Base-by-base conservation (phyloP, 768 basidiomycete genomes). In the Gelatoporia subvermispora region DNA sequence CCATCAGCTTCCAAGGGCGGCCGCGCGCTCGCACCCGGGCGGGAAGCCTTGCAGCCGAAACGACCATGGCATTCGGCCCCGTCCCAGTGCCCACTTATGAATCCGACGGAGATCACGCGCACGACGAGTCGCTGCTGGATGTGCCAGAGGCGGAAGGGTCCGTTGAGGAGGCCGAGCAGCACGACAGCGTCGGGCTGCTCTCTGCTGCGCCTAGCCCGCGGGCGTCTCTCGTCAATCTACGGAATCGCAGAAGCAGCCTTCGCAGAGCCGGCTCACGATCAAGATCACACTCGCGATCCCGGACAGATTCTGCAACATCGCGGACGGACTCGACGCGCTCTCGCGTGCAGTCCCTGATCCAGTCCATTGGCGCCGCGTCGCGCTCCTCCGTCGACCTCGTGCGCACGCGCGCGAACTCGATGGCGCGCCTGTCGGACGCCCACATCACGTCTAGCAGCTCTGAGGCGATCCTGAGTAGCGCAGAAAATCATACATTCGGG, bases 401-500 rank as follows among this genome's bases (percentile, higher is more conserved):
- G 16, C 72, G 79, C 35, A 72, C 75, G 21, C 74, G 82, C 17
- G 72, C 83, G 28, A 79, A 82, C 55, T 84, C 83, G n/a, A 79
- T 81, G 74, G 79, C 77, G 5, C 67, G 84, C 48, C 68, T 85
- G n/a, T 60, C 62, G 39, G 65, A 65, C 47, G 61, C 62, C 43
- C 63, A 60, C 39, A 59, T 63, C 38, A 63, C 63, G 18, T 53
- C 61, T n/a, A 69, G 64, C 53, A 49, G 59, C 25, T 67, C 72
- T 10, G 72, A 75, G 34, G 76, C 73, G 36, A 59, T 69, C 17
- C 65, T 67, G 45, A 76, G 73, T 55, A 78, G 74, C 41, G 71
- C 73, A 0, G 85, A 87, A 59, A 86, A 86, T 60, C 75, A 87
- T 61, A 89, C 87, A 8, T 90, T 89, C 65, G 88, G 88, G 11